Percentiles rank a stretch among this genome's conserved stretches.
Conservation (phyloP, 306 rosid genomes). For the Canavalia ensiformis region DNA sequence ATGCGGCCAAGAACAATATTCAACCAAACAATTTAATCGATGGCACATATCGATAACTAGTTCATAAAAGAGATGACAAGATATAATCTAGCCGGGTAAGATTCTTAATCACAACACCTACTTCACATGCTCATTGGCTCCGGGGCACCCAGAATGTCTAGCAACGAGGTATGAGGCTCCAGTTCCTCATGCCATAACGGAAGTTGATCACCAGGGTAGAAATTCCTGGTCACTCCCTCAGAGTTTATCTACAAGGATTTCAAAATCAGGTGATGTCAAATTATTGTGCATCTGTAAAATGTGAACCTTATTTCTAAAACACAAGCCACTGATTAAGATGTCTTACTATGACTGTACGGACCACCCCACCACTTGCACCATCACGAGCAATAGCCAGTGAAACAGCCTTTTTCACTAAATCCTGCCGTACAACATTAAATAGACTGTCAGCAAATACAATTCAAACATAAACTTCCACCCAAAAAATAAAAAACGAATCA, state of each 20-base stretch:
- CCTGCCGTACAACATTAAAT: slow-evolving; percentile 56
- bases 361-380: slow-evolving; percentile 99
- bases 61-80: slow-evolving; percentile 10
- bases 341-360: slow-evolving; percentile 92
- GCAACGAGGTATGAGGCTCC: slow-evolving; percentile 76
- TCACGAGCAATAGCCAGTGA: slow-evolving; percentile 98
- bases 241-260: slow-evolving; percentile 74
- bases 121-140: slow-evolving; percentile 86
- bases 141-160: slow-evolving; percentile 76
- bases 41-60: slow-evolving; percentile 36
- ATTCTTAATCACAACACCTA: slow-evolving; percentile 32
- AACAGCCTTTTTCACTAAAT: slow-evolving; percentile 90
- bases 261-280: slow-evolving; percentile 36
- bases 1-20: slow-evolving; percentile 30
- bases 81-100: slow-evolving; percentile 26
- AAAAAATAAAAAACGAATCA: not conserved
- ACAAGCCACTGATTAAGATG: not conserved
- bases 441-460: slow-evolving; percentile 25
- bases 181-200: slow-evolving; percentile 95
- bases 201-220: slow-evolving; percentile 81
- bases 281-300: not conserved
- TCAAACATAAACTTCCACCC: slow-evolving; percentile 13
- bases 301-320: not conserved
- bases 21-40: slow-evolving; percentile 28
- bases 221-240: slow-evolving; percentile 92